Conservation (phyloP, 768 basidiomycete genomes). For the Cystobasidium ongulense region DNA sequence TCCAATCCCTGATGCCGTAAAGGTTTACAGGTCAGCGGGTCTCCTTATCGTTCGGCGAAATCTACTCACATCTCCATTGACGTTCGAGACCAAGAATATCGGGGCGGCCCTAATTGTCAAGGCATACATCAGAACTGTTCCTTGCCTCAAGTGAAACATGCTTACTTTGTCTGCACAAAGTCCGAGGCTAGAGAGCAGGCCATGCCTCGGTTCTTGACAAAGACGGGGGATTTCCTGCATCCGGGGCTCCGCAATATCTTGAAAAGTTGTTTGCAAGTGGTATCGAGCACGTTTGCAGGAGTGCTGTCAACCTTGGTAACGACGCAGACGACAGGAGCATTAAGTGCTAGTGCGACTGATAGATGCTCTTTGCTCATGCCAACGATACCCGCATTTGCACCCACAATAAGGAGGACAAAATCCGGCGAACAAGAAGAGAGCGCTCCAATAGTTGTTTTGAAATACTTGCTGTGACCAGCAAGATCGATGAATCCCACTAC, state of each 20-base stretch:
- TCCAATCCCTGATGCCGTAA: slow-evolving; percentile 8
- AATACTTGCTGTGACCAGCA: slow-evolving; percentile 87
- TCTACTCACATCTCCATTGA: slow-evolving; percentile 53
- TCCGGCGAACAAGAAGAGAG: slow-evolving; percentile 82
- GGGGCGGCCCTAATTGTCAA: neutral
- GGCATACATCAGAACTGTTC: no score
- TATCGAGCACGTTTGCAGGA: slow-evolving; percentile 77
- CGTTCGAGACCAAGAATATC: slow-evolving; percentile 32
- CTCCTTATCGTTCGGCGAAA: neutral
- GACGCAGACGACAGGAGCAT: slow-evolving; percentile 84
- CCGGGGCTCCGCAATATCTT: slow-evolving; percentile 90
- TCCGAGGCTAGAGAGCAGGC: slow-evolving; percentile 68
- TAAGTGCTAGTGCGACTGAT: slow-evolving; percentile 84
- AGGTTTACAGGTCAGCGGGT: neutral
- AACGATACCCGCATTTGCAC: slow-evolving; percentile 67
- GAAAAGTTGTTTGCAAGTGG: slow-evolving; percentile 81
- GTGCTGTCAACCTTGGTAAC: slow-evolving; percentile 99
- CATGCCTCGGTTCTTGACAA: slow-evolving; percentile 65
- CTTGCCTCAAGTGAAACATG: neutral
- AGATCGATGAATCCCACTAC: slow-evolving; percentile 92
- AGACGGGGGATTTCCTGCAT: slow-evolving; percentile 53
- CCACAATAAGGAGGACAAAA: slow-evolving; percentile 81
- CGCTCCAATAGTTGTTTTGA: slow-evolving; percentile 89
- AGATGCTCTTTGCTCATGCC: slow-evolving; percentile 81
- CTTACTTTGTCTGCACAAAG: slow-evolving; percentile 54